Conservation (phyloP, 1,284 basidiomycete species). For the Cutaneotrichosporon daszewskae region DNA sequence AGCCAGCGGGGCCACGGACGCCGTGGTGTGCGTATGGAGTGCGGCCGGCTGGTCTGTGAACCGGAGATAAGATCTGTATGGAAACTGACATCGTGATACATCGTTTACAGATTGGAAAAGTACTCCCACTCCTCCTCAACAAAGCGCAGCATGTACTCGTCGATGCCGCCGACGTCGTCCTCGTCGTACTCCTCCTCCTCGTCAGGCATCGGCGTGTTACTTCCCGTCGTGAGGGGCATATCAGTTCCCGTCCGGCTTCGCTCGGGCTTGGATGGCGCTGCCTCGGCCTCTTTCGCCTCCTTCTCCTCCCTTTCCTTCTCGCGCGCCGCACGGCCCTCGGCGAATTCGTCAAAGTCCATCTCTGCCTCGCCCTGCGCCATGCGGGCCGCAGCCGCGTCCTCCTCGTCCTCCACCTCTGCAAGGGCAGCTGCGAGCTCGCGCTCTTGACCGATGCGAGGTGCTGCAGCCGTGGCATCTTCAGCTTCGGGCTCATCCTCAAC, state of each 20-base stretch:
- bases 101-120: constrained; percentile 1
- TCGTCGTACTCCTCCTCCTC: constrained; percentile 45
- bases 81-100: neutral
- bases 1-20: no score
- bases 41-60: no score
- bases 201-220: constrained; percentile 13
- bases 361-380: constrained; percentile 76
- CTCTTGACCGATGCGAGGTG: constrained; percentile 35
- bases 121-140: constrained; percentile 59
- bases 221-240: neutral
- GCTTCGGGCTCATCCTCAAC: constrained; percentile 27
- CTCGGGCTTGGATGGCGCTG: neutral
- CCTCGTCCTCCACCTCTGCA: constrained; percentile 81
- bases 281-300: constrained; percentile 43
- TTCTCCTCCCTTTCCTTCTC: constrained; percentile 1
- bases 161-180: constrained; percentile 52
- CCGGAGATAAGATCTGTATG: no score
- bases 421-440: constrained; percentile 59
- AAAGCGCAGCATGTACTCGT: constrained; percentile 80
- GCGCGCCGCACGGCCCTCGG: constrained; percentile 37
- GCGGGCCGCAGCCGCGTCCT: constrained; percentile 73
- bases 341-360: constrained; percentile 71
- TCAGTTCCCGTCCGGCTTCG: constrained; percentile 4
- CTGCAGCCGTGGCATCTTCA: constrained; percentile 25
- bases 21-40: no score